Evolutionary conservation across 345 rosid genomes (phyloP), one percentile per base, ranked within the genome.

Genomic region (Eucalyptus cloeziana): DNA sequence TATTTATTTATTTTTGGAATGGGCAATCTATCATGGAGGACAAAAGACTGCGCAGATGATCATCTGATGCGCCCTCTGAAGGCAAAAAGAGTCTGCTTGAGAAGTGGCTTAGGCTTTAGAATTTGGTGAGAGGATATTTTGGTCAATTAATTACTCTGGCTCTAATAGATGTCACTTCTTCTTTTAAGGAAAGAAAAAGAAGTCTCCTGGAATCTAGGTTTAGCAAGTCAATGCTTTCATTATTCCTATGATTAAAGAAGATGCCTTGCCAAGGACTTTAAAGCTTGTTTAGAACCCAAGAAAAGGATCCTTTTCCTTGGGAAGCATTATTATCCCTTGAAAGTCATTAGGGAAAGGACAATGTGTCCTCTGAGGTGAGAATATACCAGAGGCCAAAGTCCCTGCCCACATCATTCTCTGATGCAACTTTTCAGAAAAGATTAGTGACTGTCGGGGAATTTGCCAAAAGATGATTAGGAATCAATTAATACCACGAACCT

Each of bases 401-500:
- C 47, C 47, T 2, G 83, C 83, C 83, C 43, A 76, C 83, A 76
- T 76, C 30, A 76, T 76, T 43, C 5, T 76, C 27, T 21, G 27
- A 21, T 40, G 43, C 80, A 17, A 33, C 44, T 69, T 15, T 21
- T 10, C 83, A 40, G 30, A 76, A 21, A 76, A 69, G 25, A 69
- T 69, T 69, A 33, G 44, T 17, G 25, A 37, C 80, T 9, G 44
- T 17, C 44, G 22, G 13, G 24, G 24, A 9, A 69, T 69, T 76
- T 40, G 83, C 83, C 30, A 22, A 37, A 81, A 76, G 83, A 76
- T 76, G 47, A 40, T 40, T 76, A 40, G 27, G 47, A 76, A 40
- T 76, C 15, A 9, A n/a, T 86, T 76, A 37, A 21, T 40, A 87
- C 16, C 79, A 17, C 83, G 10, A 52, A 97, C 99, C 99, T 97